Conservation (phyloP, 805 yeast genomes). For the Candida stauntonica region DNA sequence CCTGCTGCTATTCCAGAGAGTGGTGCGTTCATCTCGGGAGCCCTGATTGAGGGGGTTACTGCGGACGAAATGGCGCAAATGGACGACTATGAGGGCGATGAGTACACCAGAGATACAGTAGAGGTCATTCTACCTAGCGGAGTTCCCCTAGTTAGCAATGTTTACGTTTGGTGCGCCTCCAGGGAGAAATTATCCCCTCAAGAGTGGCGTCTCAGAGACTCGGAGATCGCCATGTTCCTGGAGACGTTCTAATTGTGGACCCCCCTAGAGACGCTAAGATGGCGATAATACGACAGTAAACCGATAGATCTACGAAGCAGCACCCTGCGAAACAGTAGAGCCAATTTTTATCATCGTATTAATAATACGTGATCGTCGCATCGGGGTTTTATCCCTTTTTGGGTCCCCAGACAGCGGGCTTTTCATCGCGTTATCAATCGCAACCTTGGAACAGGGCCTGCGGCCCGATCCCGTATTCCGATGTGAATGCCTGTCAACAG, state of each 20-base stretch:
- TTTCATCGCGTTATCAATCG: too few relatives aligned
- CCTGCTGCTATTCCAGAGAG: constrained; percentile 9
- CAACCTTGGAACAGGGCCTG: too few relatives aligned
- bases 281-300: too few relatives aligned
- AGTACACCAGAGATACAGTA: constrained; percentile 7
- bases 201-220: constrained; percentile 7
- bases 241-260: neutral
- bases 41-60: constrained; percentile 8
- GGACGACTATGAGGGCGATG: constrained; percentile 14
- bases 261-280: too few relatives aligned
- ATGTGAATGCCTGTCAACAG: too few relatives aligned
- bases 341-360: too few relatives aligned
- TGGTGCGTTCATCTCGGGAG: constrained; percentile 2
- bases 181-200: constrained; percentile 1
- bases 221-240: constrained; percentile 3
- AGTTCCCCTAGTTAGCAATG: neutral
- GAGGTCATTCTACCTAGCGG: neutral
- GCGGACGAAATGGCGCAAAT: constrained; percentile 3
- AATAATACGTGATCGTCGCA: too few relatives aligned
- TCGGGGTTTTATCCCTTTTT: too few relatives aligned
- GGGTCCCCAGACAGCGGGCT: too few relatives aligned
- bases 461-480: too few relatives aligned
- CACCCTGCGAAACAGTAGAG: too few relatives aligned
- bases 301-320: too few relatives aligned
- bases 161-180: constrained; percentile 8